Conservation (phyloP, 2,329 filamentous ascomycete genomes). For the Periconia digitata region DNA sequence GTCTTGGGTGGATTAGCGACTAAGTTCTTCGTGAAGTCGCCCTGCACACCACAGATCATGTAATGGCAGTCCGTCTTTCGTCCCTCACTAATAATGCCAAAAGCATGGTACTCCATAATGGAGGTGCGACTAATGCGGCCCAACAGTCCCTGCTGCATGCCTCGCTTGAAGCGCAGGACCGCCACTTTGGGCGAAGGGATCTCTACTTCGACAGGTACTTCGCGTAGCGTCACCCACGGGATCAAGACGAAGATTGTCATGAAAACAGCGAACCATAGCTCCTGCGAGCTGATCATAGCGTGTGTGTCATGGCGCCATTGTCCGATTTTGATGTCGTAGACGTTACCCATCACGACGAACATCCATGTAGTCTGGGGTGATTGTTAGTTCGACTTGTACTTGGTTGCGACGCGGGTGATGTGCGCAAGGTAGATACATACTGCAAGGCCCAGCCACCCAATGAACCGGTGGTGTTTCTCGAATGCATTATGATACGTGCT, state of each 20-base stretch:
- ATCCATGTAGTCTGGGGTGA: slow-evolving; percentile 35
- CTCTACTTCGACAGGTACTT: slow-evolving; percentile 37
- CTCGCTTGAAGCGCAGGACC: slow-evolving; percentile 35
- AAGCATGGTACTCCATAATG: slow-evolving; percentile 42
- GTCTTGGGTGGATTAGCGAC: slow-evolving; percentile 36
- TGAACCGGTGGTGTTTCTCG: slow-evolving; percentile 39
- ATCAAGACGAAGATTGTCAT: slow-evolving; percentile 41
- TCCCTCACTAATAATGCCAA: slow-evolving; percentile 40
- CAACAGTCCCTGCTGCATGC: slow-evolving; percentile 40
- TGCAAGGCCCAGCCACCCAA: slow-evolving; percentile 40
- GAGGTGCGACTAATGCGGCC: slow-evolving; percentile 39
- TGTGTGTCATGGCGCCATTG: slow-evolving; percentile 30
- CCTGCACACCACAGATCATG: slow-evolving; percentile 42
- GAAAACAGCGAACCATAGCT: slow-evolving; percentile 40
- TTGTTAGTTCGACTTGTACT: slow-evolving; percentile 6
- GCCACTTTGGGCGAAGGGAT: slow-evolving; percentile 40
- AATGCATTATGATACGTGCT: slow-evolving; percentile 41
- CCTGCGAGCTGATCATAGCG: slow-evolving; percentile 33
- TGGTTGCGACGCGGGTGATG: neutral
- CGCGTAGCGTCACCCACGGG: slow-evolving; percentile 39
- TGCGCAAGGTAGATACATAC: slow-evolving; percentile 15
- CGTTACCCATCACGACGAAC: slow-evolving; percentile 36
- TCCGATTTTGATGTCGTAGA: slow-evolving; percentile 37
- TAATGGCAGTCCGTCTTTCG: slow-evolving; percentile 33
- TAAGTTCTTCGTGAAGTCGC: slow-evolving; percentile 38